Evolutionary conservation across 139 green algal species (phyloP).

Genomic region (Nannochloris sp.): DNA sequence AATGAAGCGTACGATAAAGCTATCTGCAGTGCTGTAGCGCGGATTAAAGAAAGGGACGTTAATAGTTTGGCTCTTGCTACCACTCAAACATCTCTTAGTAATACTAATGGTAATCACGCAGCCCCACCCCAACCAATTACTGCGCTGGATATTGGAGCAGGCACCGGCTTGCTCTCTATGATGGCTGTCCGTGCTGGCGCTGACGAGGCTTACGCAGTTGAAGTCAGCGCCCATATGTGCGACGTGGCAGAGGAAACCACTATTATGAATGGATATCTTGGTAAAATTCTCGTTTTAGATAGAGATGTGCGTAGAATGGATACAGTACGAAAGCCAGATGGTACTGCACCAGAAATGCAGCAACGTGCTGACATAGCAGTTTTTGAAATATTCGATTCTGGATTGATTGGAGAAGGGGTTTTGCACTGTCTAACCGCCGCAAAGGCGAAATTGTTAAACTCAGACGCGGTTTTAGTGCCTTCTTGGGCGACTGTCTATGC

Average conservation of each 20-base stretch:
- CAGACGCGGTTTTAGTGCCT: constrained; percentile 47
- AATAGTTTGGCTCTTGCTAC: too few relatives aligned
- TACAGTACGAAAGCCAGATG: constrained; percentile 39
- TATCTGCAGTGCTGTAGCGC: constrained; percentile 21
- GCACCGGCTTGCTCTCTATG: constrained; percentile 68
- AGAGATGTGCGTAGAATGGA: constrained; percentile 50
- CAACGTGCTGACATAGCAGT: constrained; percentile 39
- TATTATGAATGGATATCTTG: constrained; percentile 55
- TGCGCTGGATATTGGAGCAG: constrained; percentile 67
- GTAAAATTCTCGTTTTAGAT: constrained; percentile 45
- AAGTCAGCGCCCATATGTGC: constrained; percentile 53
- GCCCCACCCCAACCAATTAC: too few relatives aligned
- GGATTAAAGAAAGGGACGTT: not conserved
- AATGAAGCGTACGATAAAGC: constrained; percentile 64
- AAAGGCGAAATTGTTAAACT: constrained; percentile 32
- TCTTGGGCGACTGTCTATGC: constrained; percentile 44
- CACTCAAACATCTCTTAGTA: too few relatives aligned
- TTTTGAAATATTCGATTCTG: constrained; percentile 78
- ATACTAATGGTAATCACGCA: too few relatives aligned
- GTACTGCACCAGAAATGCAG: constrained; percentile 49
- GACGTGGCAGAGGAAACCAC: constrained; percentile 55
- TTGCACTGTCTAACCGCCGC: constrained; percentile 62
- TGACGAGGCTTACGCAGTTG: constrained; percentile 36
- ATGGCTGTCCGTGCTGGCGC: constrained; percentile 60
- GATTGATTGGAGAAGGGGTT: constrained; percentile 73